Evolutionary conservation across 306 rosid species (phyloP).

Genomic region (Luffa aegyptiaca): DNA sequence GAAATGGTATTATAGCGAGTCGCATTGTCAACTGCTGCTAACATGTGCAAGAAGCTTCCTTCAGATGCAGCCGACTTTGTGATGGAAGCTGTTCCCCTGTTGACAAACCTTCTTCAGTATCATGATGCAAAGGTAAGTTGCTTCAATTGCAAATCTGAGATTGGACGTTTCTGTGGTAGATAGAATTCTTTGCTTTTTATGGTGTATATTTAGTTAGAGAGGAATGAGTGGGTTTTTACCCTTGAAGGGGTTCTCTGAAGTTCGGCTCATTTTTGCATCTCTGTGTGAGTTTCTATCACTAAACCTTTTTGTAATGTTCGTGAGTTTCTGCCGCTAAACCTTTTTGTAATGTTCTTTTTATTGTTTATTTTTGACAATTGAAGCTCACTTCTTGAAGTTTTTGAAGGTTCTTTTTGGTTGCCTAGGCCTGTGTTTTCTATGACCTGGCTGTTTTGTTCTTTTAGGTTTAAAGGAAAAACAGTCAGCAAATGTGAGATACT

Average conservation of each 20-base stretch:
- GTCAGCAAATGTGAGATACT: not conserved
- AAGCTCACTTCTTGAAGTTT: not conserved
- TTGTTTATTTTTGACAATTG: not conserved
- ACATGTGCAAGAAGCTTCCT: slow-evolving; percentile 99
- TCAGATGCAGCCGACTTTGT: slow-evolving; percentile 99
- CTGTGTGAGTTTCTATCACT: not conserved
- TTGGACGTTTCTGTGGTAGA: not conserved
- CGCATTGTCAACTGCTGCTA: slow-evolving; percentile 97
- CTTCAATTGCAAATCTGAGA: not conserved
- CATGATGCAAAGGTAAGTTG: slow-evolving; percentile 79
- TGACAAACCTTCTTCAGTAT: slow-evolving; percentile 94
- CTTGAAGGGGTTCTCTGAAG: not conserved
- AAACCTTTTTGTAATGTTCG: not conserved
- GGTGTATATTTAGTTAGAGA: not conserved
- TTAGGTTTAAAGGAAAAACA: not conserved
- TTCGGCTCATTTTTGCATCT: not conserved
- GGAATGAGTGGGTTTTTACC: not conserved
- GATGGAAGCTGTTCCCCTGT: slow-evolving; percentile 96
- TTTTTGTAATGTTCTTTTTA: not conserved
- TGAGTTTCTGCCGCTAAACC: not conserved
- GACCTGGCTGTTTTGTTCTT: not conserved
- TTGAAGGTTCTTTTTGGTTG: not conserved
- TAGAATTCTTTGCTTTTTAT: not conserved
- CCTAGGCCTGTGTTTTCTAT: not conserved
- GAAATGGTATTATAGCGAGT: slow-evolving; percentile 55